phyloP scores from a whole-genome alignment of 352 stramenopile genomes.

The Discostella stelligera region DNA sequence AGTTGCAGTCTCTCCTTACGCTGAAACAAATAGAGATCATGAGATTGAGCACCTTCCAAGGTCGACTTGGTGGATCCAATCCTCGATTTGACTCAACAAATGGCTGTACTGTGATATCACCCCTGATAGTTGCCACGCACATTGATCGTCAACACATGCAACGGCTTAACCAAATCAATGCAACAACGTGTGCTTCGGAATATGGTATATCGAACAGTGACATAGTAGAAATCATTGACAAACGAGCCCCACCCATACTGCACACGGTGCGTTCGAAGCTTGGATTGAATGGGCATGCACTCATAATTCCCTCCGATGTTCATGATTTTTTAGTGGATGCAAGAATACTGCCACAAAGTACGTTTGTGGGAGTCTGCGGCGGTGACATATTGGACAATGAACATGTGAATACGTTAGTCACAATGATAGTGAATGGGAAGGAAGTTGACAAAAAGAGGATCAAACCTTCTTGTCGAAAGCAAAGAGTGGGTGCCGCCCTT shows the following conservation, averaged over 20 bases:
- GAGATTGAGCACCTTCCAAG: conserved; percentile 75
- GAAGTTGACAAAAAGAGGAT: conserved; percentile 35
- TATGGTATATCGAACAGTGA: conserved; percentile 54
- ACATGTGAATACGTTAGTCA: conserved; percentile 55
- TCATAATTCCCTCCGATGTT: conserved; percentile 83
- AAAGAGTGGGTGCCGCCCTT: conserved; percentile 58
- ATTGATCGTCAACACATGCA: conserved; percentile 29
- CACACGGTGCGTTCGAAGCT: conserved; percentile 64
- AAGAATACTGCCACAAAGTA: conserved; percentile 73
- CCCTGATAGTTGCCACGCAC: conserved; percentile 72
- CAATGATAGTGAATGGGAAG: conserved; percentile 55
- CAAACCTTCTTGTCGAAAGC: conserved; percentile 30
- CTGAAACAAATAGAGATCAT: conserved; percentile 67
- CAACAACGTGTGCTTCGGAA: conserved; percentile 9
- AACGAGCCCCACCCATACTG: conserved; percentile 53
- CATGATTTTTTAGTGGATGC: conserved; percentile 83
- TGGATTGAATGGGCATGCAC: conserved; percentile 59
- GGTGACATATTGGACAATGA: conserved; percentile 69
- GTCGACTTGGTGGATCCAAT: conserved; percentile 33
- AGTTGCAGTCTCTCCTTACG: conserved; percentile 39
- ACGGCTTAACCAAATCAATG: background rate
- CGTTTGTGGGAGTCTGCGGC: conserved; percentile 77
- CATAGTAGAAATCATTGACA: conserved; percentile 75
- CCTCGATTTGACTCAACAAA: conserved; percentile 70
- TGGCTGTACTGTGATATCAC: conserved; percentile 82